These are phyloP conservation scores for Plectosphaerella plurivora DNA, from an alignment of 2,329 filamentous ascomycete genomes.

Conservation along the genomic window DNA sequence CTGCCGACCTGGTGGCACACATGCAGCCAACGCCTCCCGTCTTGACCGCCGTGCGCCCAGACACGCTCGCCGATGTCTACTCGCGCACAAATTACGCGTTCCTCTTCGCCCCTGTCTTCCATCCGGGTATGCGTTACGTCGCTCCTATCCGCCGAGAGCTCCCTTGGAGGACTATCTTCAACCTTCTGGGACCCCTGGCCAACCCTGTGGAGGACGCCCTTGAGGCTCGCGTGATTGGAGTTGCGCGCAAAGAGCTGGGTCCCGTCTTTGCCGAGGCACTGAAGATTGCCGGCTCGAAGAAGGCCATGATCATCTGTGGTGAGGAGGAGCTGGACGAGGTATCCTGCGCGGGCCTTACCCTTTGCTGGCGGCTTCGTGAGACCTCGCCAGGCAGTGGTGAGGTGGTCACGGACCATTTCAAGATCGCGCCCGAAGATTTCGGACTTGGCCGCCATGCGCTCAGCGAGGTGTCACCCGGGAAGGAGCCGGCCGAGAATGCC, in stretches of 20 bases:
- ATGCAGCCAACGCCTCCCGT: conserved; percentile 69
- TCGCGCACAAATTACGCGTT: conserved; percentile 85
- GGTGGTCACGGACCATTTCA: conserved; percentile 69
- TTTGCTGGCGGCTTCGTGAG: conserved; percentile 73
- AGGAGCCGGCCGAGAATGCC: conserved; percentile 83
- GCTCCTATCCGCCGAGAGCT: conserved; percentile 82
- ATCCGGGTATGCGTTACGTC: conserved; percentile 89
- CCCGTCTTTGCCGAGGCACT: conserved; percentile 86
- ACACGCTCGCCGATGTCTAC: conserved; percentile 70
- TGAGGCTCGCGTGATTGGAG: conserved; percentile 89
- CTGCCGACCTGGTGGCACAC: conserved; percentile 81
- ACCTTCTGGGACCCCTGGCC: conserved; percentile 85
- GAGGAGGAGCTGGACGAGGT: conserved; percentile 95
- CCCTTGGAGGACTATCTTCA: conserved; percentile 96
- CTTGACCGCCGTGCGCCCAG: conserved; percentile 68
- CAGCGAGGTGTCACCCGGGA: conserved; percentile 74
- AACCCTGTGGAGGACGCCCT: conserved; percentile 83
- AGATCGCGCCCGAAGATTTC: conserved; percentile 78
- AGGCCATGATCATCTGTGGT: conserved; percentile 88
- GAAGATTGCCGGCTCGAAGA: conserved; percentile 67
- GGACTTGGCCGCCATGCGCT: conserved; percentile 73
- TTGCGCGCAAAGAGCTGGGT: conserved; percentile 82
- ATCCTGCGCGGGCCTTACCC: conserved; percentile 81
- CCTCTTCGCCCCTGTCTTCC: conserved; percentile 92
- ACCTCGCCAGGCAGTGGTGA: conserved; percentile 27